phyloP scores from a whole-genome alignment of 1,284 basidiomycete species.

The Meripilus lineatus region DNA sequence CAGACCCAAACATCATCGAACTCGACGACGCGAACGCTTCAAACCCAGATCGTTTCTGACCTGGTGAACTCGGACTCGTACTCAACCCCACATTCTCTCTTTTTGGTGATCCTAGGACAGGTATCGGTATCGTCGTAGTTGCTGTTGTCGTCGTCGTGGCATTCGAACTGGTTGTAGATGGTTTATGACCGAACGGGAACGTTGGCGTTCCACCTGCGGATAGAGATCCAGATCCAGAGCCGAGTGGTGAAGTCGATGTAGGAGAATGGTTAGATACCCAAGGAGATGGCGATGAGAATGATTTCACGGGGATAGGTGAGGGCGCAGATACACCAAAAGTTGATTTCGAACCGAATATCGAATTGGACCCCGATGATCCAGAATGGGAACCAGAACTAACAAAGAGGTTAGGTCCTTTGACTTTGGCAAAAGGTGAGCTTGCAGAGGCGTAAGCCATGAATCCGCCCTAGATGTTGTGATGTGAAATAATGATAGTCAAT shows the following conservation, averaged over 20 bases:
- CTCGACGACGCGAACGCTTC: constrained; percentile 69
- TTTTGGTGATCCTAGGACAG: too few species aligned
- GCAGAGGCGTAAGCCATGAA: constrained; percentile 73
- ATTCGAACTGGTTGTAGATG: not conserved
- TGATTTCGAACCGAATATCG: constrained; percentile 9
- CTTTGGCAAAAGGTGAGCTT: constrained; percentile 62
- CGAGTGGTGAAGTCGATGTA: constrained; percentile 8
- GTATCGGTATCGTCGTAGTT: not conserved
- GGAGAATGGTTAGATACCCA: constrained; percentile 13
- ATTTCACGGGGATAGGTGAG: too few species aligned
- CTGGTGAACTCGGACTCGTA: constrained; percentile 6
- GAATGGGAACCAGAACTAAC: constrained; percentile 7
- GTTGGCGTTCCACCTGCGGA: not conserved
- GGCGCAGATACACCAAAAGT: too few species aligned
- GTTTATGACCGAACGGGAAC: not conserved
- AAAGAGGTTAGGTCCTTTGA: constrained; percentile 65
- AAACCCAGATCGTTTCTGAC: constrained; percentile 45
- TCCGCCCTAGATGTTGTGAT: constrained; percentile 41
- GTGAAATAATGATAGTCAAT: too few species aligned
- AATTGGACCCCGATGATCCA: constrained; percentile 19
- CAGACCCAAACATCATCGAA: constrained; percentile 69
- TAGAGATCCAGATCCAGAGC: too few species aligned
- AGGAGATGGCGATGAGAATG: constrained; percentile 9
- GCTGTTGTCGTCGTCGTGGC: not conserved
- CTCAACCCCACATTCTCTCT: too few species aligned